Evolutionary conservation across 305 asterid genomes (phyloP), one percentile per base, ranked within the genome.

Genomic region (Lippia alba): DNA sequence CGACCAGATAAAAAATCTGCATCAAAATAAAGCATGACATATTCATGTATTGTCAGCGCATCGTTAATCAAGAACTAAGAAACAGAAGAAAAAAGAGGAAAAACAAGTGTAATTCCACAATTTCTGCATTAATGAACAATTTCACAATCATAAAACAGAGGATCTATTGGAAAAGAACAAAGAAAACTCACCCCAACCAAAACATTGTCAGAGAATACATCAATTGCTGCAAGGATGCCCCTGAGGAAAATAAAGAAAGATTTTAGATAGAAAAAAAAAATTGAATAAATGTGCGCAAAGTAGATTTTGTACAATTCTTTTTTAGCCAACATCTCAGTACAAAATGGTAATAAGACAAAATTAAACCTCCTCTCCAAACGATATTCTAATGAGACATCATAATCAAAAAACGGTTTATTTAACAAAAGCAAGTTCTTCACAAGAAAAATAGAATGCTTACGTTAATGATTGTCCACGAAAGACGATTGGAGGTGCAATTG

Each of bases 171-270:
- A 60, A 62, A 56, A 63, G 61, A 58, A 72, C 55, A 67, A 56
- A 36, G 58, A 69, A 36, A 74, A 72, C 98, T 89, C 86, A 95
- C 99, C 94, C 99, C 99, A 71, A 88, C 96, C 74, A 95, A 68
- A 36, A 79, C 86, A 78, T 83, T 78, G 74, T 89, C 97, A 73
- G 93, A 82, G 81, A 95, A 84, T 71, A 90, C 98, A 81, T 92
- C 99, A 72, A 95, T 74, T 64, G 98, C 98, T 71, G 99, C 89
- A 63, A 95, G 96, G 81, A 95, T 95, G 66, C 98, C 99, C 85
- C 99, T 95, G 94, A 70, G 73, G 39, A 53, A 67, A 36, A 40
- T 56, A 67, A 58, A 61, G 24, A 45, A 64, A 67, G 16, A 44
- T 16, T 46, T 72, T 51, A 70, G 66, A 14, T 5, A 57, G 12